Evolutionary conservation across 1,284 basidiomycete genomes (phyloP).

Genomic region (Pseudozyma tsukubaensis): DNA sequence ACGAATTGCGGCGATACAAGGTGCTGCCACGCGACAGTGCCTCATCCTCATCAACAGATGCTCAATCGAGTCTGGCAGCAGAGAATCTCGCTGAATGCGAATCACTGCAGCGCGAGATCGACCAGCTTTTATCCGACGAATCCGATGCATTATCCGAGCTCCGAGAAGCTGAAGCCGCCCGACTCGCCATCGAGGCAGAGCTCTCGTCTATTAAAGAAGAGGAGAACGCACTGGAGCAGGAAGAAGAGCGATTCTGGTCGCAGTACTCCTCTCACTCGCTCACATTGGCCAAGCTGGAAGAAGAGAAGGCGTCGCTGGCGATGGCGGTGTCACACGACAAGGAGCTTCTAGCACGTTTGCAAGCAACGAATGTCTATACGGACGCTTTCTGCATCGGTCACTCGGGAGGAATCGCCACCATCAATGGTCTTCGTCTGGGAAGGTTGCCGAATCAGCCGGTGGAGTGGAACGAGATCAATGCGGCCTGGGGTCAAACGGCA

Average conservation of each 20-base stretch:
- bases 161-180: conserved; percentile 56
- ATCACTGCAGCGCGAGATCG: conserved; percentile 29
- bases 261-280: conserved; percentile 79
- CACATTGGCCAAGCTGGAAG: conserved; percentile 76
- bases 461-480: conserved; percentile 99
- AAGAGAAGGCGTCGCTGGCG: conserved; percentile 78
- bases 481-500: conserved; percentile 97
- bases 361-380: conserved; percentile 95
- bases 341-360: conserved; percentile 81
- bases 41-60: conserved; percentile 14
- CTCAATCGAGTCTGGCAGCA: no score
- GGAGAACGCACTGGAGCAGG: conserved; percentile 78
- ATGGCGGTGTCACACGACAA: conserved; percentile 72
- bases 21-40: conserved; percentile 25
- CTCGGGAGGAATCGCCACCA: conserved; percentile 88
- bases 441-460: conserved; percentile 77
- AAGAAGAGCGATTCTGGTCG: conserved; percentile 88
- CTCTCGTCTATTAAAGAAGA: conserved; percentile 80
- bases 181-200: conserved; percentile 75
- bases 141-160: conserved; percentile 33
- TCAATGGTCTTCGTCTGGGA: conserved; percentile 92
- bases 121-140: conserved; percentile 40
- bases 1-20: conserved; percentile 50
- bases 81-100: conserved; percentile 15
- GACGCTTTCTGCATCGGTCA: conserved; percentile 98